phyloP scores from a whole-genome alignment of 441 rosid genomes.

The Dalechampia spathulata region DNA sequence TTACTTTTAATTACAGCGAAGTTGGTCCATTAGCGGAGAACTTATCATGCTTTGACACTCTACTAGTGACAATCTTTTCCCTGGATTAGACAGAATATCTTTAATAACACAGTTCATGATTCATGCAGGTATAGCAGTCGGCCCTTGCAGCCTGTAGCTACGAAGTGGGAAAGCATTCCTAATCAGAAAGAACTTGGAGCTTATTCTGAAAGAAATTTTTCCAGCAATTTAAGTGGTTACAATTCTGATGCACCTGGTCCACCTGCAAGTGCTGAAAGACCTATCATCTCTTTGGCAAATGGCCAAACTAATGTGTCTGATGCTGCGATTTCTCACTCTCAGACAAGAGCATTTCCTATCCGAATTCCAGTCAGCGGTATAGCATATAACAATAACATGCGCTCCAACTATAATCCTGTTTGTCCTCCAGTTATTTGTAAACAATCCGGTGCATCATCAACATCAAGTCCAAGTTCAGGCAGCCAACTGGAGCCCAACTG shows the following conservation, averaged over 20 bases:
- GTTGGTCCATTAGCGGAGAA: too few species aligned
- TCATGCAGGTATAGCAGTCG: constrained; percentile 55
- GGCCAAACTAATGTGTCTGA: constrained; percentile 34
- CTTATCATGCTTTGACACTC: too few species aligned
- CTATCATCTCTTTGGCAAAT: constrained; percentile 25
- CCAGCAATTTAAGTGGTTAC: constrained; percentile 18
- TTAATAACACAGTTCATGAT: constrained; percentile 7
- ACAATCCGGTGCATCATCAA: constrained; percentile 33
- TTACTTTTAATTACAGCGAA: too few species aligned
- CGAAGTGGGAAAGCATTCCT: constrained; percentile 19
- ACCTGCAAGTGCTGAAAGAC: constrained; percentile 40
- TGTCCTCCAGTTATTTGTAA: constrained; percentile 27
- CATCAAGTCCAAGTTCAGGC: constrained; percentile 45
- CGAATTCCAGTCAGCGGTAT: constrained; percentile 31
- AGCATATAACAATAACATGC: constrained; percentile 18
- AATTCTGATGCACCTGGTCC: constrained; percentile 31
- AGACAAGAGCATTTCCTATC: constrained; percentile 32
- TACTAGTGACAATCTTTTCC: too few species aligned
- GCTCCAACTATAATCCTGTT: constrained; percentile 31
- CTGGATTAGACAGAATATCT: too few species aligned
- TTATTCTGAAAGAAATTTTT: constrained; percentile 24
- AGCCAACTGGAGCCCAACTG: constrained; percentile 44
- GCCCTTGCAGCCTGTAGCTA: constrained; percentile 30
- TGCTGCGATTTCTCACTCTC: constrained; percentile 33
- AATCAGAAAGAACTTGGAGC: constrained; percentile 36